Conservation (phyloP, 208 protist genomes). For the Acanthamoeba culbertsoni region DNA sequence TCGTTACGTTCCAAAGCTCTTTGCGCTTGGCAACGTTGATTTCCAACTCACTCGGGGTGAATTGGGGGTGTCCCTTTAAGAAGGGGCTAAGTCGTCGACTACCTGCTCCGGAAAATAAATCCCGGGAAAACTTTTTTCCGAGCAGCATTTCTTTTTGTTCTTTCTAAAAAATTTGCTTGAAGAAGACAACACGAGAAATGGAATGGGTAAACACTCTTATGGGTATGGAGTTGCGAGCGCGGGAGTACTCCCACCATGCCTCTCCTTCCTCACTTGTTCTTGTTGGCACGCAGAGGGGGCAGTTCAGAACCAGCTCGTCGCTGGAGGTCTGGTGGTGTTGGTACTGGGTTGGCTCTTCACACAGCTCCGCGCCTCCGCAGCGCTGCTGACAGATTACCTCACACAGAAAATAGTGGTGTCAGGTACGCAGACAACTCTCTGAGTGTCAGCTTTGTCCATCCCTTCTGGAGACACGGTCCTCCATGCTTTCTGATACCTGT, state of each 20-base stretch:
- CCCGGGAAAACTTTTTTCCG: no score
- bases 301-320: neutral
- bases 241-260: no score
- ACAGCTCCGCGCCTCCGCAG: neutral
- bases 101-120: no score
- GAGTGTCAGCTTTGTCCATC: neutral
- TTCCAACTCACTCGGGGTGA: neutral
- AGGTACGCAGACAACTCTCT: neutral
- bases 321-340: neutral
- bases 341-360: neutral
- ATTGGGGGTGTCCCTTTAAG: neutral
- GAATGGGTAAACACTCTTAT: no score
- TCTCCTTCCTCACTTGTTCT: no score
- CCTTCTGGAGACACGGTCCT: neutral
- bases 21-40: neutral
- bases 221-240: no score
- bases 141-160: no score
- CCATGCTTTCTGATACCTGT: no score
- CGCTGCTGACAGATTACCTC: neutral
- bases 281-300: neutral
- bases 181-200: no score
- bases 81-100: no score
- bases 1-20: neutral
- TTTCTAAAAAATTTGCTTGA: no score
- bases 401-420: conserved; percentile 1